Evolutionary conservation across 2,329 filamentous ascomycete genomes (phyloP), one percentile per base, ranked within the genome.

Genomic region (Arthrinium phaeospermum): DNA sequence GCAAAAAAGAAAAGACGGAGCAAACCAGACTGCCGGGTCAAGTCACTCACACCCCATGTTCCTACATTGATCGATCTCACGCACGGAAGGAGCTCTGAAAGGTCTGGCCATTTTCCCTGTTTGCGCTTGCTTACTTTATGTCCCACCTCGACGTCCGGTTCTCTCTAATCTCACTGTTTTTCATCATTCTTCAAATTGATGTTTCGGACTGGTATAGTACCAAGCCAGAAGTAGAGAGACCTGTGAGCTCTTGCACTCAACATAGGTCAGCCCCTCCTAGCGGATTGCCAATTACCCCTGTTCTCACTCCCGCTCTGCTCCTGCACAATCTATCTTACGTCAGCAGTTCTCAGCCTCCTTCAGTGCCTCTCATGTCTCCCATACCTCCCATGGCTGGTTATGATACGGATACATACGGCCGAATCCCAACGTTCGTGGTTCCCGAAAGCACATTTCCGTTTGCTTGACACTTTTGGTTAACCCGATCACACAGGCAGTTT

Each of bases 391-490:
- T n/a, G 30, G 16, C 22, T n/a, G 57, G 34, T 10, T 64, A n/a
- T 46, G 67, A 69, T 24, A 37, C 45, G 27, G 67, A 69, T 37
- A 69, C 67, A 1, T 37, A 34, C n/a, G 45, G 16, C n/a, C 67
- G 45, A 8, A 37, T 24, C 27, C 67, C 67, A 30, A 49, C 67
- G 67, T 68, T 13, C 3, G 67, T 46, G 14, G 19, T n/a, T 12
- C 19, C 13, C 34, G 12, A n/a, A 5, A 30, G 8, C 44, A 16
- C 44, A 7, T n/a, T 30, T 19, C 7, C 13, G 30, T 4, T 46
- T 12, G 2, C 27, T 10, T 7, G 10, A 49, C 16, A 3, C 7
- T 69, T 13, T 4, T 16, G 12, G 22, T 27, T 24, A 49, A 46
- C 34, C 8, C 14, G 4, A 7, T 37, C 16, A 13, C 16, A 34